Percentiles rank a stretch among this genome's conserved stretches.
Conservation (phyloP, 495 filamentous ascomycete genomes). For the Trichoderma orchidacearum region DNA sequence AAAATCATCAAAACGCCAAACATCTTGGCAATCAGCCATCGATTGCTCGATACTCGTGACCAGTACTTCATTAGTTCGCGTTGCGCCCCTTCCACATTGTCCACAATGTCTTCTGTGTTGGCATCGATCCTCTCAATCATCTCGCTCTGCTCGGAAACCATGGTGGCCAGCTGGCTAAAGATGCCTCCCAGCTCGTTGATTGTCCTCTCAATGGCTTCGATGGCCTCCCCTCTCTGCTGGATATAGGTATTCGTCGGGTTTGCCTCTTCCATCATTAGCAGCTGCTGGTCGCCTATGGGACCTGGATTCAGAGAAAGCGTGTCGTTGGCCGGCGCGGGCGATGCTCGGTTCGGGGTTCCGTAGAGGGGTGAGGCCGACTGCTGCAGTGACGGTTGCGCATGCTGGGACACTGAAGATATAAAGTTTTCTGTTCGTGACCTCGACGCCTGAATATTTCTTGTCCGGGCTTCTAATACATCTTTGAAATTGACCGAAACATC, state of each 20-base stretch:
- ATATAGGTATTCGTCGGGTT: conserved; percentile 79
- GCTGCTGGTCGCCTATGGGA: conserved; percentile 75
- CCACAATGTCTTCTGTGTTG: conserved; percentile 70
- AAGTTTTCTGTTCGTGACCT: conserved; percentile 90
- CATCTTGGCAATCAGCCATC: conserved; percentile 98
- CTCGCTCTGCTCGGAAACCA: conserved; percentile 95
- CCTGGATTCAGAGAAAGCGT: conserved; percentile 60
- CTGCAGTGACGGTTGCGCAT: conserved; percentile 41
- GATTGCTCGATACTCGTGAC: conserved; percentile 81
- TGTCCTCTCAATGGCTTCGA: conserved; percentile 91
- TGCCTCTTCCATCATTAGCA: conserved; percentile 90
- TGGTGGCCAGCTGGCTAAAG: conserved; percentile 90
- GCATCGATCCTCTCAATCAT: conserved; percentile 91
- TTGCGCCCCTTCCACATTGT: conserved; percentile 93
- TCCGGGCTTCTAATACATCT: conserved; percentile 85
- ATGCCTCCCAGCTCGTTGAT: conserved; percentile 91
- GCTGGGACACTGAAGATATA: conserved; percentile 74
- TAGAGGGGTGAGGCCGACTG: conserved; percentile 75
- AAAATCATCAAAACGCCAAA: conserved; percentile 69
- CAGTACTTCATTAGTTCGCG: conserved; percentile 94
- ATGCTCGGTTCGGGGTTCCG: conserved; percentile 55
- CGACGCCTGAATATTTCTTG: conserved; percentile 96
- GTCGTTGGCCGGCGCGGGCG: conserved; percentile 46
- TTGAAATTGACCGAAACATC: conserved; percentile 93
- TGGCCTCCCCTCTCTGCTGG: conserved; percentile 84